Conservation (phyloP, 176 grass and related monocot genomes). For the Oryza coarctata region DNA sequence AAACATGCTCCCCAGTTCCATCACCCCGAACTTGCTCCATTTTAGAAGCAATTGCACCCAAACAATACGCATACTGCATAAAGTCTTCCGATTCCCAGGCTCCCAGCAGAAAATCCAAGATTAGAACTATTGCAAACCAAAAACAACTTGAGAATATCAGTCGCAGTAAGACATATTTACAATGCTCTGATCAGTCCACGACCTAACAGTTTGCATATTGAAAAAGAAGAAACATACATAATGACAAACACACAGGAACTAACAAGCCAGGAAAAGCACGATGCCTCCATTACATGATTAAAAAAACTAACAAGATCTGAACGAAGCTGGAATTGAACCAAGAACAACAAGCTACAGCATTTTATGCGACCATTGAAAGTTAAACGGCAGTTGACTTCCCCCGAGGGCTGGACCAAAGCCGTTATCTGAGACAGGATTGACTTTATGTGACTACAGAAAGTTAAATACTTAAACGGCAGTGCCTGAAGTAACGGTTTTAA, state of each 20-base stretch:
- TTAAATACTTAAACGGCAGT: conserved; percentile 57
- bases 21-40: too few relatives aligned
- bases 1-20: too few relatives aligned
- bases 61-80: too few relatives aligned
- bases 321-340: background rate
- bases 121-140: background rate
- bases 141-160: background rate
- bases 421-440: conserved; percentile 16
- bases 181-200: background rate
- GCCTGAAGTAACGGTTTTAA: conserved; percentile 35
- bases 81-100: too few relatives aligned
- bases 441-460: too few relatives aligned
- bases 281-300: background rate
- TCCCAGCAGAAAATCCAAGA: too few relatives aligned
- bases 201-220: background rate
- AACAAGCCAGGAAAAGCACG: background rate
- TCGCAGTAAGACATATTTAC: conserved; percentile 32
- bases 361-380: background rate
- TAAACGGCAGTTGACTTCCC: conserved; percentile 49
- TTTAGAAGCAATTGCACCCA: too few relatives aligned
- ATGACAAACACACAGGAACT: background rate
- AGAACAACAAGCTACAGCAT: conserved; percentile 13
- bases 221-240: background rate
- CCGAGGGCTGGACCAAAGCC: conserved; percentile 32
- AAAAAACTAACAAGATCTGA: conserved; percentile 1